Evolutionary conservation across 768 basidiomycete genomes (phyloP).

Genomic region (Nidularia pulvinata): DNA sequence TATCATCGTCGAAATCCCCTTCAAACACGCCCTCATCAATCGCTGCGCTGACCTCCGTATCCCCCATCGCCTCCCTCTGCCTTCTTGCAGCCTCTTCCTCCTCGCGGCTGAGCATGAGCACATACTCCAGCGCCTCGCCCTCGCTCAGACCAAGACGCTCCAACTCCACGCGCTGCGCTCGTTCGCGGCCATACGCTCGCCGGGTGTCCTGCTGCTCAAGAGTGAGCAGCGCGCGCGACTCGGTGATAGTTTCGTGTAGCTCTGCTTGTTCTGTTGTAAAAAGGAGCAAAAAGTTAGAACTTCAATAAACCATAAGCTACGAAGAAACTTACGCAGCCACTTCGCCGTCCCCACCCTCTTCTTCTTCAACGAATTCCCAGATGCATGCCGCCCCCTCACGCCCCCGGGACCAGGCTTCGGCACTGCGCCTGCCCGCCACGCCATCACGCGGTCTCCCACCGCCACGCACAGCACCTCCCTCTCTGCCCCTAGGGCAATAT

Average conservation of each 20-base stretch:
- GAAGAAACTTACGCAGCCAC: slow-evolving; percentile 39
- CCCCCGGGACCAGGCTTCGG: slow-evolving; percentile 23
- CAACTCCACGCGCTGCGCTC: slow-evolving; percentile 57
- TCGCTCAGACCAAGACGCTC: slow-evolving; percentile 73
- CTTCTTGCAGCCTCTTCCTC: slow-evolving; percentile 44
- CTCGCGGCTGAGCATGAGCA: slow-evolving; percentile 84
- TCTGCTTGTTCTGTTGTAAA: slow-evolving; percentile 69
- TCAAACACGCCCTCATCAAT: slow-evolving; percentile 42
- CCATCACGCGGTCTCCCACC: slow-evolving; percentile 61
- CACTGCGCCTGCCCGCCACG: slow-evolving; percentile 64
- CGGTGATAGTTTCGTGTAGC: slow-evolving; percentile 59
- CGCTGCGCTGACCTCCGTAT: slow-evolving; percentile 4
- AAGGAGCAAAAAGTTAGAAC: slow-evolving; percentile 1
- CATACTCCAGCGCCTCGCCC: slow-evolving; percentile 75
- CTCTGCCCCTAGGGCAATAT: slow-evolving; percentile 55
- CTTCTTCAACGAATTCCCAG: slow-evolving; percentile 25
- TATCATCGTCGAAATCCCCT: slow-evolving; percentile 38
- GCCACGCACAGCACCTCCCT: slow-evolving; percentile 55
- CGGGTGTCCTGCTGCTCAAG: slow-evolving; percentile 41
- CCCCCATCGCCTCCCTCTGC: slow-evolving; percentile 6
- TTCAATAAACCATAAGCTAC: slow-evolving; percentile 1
- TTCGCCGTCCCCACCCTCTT: slow-evolving; percentile 31
- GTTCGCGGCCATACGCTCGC: slow-evolving; percentile 42
- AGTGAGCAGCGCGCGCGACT: slow-evolving; percentile 52
- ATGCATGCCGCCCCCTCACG: slow-evolving; percentile 26